A percentile compares a stretch with the other conserved stretches of the same genome.
These are phyloP conservation scores for Pleurotus tuoliensis DNA, from an alignment of 768 basidiomycete genomes.

Conservation along the genomic window DNA sequence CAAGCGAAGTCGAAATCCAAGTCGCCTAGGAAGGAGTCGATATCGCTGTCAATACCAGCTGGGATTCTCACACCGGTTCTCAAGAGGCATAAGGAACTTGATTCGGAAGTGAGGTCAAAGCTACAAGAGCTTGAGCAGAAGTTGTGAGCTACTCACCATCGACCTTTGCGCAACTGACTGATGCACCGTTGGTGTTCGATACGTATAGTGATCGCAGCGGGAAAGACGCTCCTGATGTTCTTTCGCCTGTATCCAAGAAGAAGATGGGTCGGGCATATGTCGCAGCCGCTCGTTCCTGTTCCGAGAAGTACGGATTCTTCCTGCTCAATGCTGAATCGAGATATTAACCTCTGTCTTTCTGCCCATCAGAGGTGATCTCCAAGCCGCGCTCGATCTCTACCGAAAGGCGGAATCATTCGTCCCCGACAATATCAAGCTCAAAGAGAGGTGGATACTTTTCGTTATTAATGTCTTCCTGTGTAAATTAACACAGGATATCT, in stretches of 20 bases:
- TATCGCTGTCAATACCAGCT: constrained; percentile 28
- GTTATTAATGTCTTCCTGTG: constrained; percentile 61
- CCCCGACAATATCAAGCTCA: constrained; percentile 81
- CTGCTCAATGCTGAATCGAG: not conserved
- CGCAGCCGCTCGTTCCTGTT: constrained; percentile 76
- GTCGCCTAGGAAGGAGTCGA: constrained; percentile 33
- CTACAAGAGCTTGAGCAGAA: constrained; percentile 69
- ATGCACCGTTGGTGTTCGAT: constrained; percentile 4
- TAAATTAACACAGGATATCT: constrained; percentile 40
- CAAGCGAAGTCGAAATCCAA: constrained; percentile 23
- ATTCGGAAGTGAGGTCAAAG: constrained; percentile 60
- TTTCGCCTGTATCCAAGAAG: constrained; percentile 75
- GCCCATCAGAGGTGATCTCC: constrained; percentile 63
- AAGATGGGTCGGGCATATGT: constrained; percentile 82
- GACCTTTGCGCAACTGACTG: not conserved
- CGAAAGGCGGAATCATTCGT: constrained; percentile 79
- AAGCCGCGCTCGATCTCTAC: constrained; percentile 76
- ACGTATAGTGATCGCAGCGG: constrained; percentile 52
- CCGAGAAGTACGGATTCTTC: constrained; percentile 56
- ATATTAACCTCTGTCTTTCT: not conserved
- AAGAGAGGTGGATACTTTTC: constrained; percentile 84
- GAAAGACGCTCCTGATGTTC: constrained; percentile 56
- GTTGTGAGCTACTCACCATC: constrained; percentile 36
- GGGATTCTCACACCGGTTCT: constrained; percentile 60
- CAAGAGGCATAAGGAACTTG: constrained; percentile 63